Evolutionary conservation across 306 rosid species (phyloP).

Genomic region (Prunus campanulata): DNA sequence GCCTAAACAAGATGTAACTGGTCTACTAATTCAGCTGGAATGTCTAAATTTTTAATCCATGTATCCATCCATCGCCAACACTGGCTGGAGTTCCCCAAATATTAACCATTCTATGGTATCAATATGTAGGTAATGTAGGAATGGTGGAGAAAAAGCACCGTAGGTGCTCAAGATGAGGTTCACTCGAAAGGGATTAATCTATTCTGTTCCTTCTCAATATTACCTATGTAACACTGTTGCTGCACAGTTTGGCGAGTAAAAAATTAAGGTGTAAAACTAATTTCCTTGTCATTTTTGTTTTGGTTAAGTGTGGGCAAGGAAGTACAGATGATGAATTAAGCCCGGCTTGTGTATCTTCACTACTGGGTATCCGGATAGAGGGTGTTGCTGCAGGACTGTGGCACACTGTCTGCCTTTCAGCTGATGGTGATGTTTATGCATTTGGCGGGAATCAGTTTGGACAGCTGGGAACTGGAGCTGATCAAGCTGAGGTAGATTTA

Average conservation of each 20-base stretch:
- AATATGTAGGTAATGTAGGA: conserved; percentile 68
- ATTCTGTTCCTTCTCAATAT: conserved; percentile 41
- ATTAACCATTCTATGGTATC: conserved; percentile 57
- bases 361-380: conserved; percentile 72
- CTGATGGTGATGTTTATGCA: conserved; percentile 81
- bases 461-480: conserved; percentile 90
- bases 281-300: conserved; percentile 32
- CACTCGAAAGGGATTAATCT: conserved; percentile 49
- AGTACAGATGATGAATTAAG: conserved; percentile 84
- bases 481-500: conserved; percentile 74
- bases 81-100: conserved; percentile 28
- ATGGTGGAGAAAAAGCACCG: conserved; percentile 58
- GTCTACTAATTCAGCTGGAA: conserved; percentile 24
- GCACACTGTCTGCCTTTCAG: conserved; percentile 87
- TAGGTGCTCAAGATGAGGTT: conserved; percentile 72
- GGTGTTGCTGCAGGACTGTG: conserved; percentile 88
- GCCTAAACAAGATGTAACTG: conserved; percentile 1
- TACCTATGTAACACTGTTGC: conserved; percentile 18
- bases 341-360: conserved; percentile 74
- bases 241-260: conserved; percentile 25
- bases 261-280: conserved; percentile 23
- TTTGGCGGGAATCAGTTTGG: conserved; percentile 98
- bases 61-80: conserved; percentile 18
- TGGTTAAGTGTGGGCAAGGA: conserved; percentile 88
- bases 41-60: conserved; percentile 3